These are phyloP conservation scores for Elsinoe ampelina DNA, from an alignment of 2,329 filamentous ascomycete species.

Conservation along the genomic window DNA sequence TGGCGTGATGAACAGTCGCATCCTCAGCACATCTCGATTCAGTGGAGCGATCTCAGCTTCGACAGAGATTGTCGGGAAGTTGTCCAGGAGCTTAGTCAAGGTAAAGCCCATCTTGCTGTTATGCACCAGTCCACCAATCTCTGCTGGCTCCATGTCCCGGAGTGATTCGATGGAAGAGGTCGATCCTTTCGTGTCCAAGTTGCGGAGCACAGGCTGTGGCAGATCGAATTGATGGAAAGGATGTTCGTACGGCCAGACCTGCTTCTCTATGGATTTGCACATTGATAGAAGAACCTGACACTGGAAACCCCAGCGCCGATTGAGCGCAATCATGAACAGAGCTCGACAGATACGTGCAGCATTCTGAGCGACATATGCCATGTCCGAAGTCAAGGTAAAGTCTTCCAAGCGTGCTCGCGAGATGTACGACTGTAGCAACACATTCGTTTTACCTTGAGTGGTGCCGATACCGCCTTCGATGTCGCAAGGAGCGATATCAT, in stretches of 20 bases:
- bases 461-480: conserved; percentile 59
- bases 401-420: conserved; percentile 81
- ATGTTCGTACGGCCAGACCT: conserved; percentile 90
- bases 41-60: conserved; percentile 92
- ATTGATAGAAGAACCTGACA: conserved; percentile 83
- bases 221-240: conserved; percentile 93
- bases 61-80: conserved; percentile 84
- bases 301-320: conserved; percentile 90
- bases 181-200: conserved; percentile 71
- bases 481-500: conserved; percentile 65
- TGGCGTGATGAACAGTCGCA: conserved; percentile 74
- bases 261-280: conserved; percentile 94
- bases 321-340: conserved; percentile 94
- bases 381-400: conserved; percentile 85
- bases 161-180: conserved; percentile 68
- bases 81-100: conserved; percentile 71
- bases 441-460: conserved; percentile 88
- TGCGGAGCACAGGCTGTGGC: conserved; percentile 69
- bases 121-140: conserved; percentile 85
- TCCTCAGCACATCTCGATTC: conserved; percentile 88
- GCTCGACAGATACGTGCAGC: conserved; percentile 88
- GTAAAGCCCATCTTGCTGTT: conserved; percentile 80
- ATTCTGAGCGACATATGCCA: conserved; percentile 92
- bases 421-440: conserved; percentile 88
- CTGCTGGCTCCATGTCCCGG: conserved; percentile 84